Evolutionary conservation across 2,329 filamentous ascomycete genomes (phyloP).

Genomic region (Nigrospora oryzae): DNA sequence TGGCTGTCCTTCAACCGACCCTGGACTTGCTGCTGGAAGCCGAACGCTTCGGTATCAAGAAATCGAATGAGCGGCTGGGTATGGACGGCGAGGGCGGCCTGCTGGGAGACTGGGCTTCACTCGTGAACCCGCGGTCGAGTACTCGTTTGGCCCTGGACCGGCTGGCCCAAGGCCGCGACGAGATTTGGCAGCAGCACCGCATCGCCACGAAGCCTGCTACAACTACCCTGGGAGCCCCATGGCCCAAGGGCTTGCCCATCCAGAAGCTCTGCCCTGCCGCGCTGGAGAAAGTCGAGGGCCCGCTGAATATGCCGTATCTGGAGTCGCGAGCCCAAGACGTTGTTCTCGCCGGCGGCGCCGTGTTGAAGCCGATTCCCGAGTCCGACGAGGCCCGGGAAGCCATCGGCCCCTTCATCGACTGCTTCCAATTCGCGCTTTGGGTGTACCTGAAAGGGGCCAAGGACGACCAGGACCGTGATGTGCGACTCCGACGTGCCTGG

Average conservation of each 20-base stretch:
- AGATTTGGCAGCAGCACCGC: slow-evolving; percentile 8
- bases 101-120: not conserved
- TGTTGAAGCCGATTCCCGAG: slow-evolving; percentile 6
- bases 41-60: slow-evolving; percentile 10
- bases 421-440: slow-evolving; percentile 11
- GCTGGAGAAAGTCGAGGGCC: not conserved
- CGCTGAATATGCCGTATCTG: slow-evolving; percentile 9
- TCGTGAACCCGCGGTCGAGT: too few relatives aligned
- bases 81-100: not conserved
- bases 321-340: slow-evolving; percentile 9
- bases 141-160: slow-evolving; percentile 10
- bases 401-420: slow-evolving; percentile 11
- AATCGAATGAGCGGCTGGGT: slow-evolving; percentile 1
- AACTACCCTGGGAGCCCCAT: slow-evolving; percentile 3
- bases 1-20: slow-evolving; percentile 21
- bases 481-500: slow-evolving; percentile 9
- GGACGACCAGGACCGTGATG: slow-evolving; percentile 3
- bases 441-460: slow-evolving; percentile 6
- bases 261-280: slow-evolving; percentile 2
- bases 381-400: slow-evolving; percentile 4
- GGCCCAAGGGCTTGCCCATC: slow-evolving; percentile 11
- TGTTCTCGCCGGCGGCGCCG: slow-evolving; percentile 7
- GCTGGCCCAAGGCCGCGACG: slow-evolving; percentile 10
- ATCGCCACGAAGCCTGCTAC: slow-evolving; percentile 1
- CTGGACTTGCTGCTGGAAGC: slow-evolving; percentile 15